A percentile compares a stretch with the other conserved stretches of the same genome.
Conservation (phyloP, 176 grass and related monocot species). For the Chloris gayana region DNA sequence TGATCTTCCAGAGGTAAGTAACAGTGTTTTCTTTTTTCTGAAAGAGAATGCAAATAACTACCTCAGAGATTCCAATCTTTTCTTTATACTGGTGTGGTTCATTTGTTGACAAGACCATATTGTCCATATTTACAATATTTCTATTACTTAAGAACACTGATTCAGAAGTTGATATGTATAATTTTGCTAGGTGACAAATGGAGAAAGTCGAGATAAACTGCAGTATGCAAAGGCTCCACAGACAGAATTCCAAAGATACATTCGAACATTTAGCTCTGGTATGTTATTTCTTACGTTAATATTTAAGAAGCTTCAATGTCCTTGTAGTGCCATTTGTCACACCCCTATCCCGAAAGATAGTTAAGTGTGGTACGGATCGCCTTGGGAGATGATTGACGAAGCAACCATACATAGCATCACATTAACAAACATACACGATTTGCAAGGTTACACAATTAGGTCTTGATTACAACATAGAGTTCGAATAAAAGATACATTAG, state of each 20-base stretch:
- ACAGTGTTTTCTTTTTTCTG: background rate
- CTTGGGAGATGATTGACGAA: too few species aligned
- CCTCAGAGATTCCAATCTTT: slow-evolving; percentile 20
- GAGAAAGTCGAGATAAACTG: slow-evolving; percentile 80
- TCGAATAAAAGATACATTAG: too few species aligned
- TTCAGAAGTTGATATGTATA: slow-evolving; percentile 23
- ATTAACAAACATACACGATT: too few species aligned
- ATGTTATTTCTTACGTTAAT: slow-evolving; percentile 27
- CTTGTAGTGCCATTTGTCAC: background rate
- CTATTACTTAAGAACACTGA: background rate
- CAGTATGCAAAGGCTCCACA: slow-evolving; percentile 68
- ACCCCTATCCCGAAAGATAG: too few species aligned
- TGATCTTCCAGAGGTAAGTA: slow-evolving; percentile 86
- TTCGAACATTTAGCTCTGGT: slow-evolving; percentile 74
- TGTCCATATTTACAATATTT: background rate
- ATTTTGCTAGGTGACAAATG: slow-evolving; percentile 67
- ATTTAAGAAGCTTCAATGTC: background rate
- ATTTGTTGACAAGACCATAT: background rate
- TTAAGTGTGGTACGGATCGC: too few species aligned
- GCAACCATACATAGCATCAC: too few species aligned
- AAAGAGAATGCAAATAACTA: background rate
- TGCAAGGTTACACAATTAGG: too few species aligned
- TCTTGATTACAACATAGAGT: too few species aligned
- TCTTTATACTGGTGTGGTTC: too few species aligned
- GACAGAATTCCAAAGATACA: slow-evolving; percentile 89